phyloP scores from a whole-genome alignment of 2,329 filamentous ascomycete species.

The Fusarium sulawesiense region DNA sequence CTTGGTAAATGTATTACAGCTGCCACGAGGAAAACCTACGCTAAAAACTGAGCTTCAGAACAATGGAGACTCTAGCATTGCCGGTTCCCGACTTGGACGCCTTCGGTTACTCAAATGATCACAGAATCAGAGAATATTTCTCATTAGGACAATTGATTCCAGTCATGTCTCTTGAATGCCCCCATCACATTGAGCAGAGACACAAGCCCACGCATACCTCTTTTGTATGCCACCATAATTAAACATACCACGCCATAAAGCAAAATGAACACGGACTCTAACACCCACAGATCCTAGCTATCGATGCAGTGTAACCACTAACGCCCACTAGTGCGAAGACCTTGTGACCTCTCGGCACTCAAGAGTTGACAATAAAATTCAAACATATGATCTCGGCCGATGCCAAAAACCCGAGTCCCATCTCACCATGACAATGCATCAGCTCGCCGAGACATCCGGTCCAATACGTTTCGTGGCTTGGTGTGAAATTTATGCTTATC shows the following conservation, averaged over 20 bases:
- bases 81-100: slow-evolving; percentile 4
- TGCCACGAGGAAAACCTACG: background rate
- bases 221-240: background rate
- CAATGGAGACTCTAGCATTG: background rate
- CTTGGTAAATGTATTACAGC: background rate
- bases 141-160: background rate
- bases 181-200: background rate
- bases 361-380: slow-evolving; percentile 3
- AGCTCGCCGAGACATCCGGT: slow-evolving; percentile 15
- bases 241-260: background rate
- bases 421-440: background rate
- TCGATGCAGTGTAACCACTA: background rate
- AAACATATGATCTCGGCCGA: slow-evolving; percentile 10
- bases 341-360: slow-evolving; percentile 6
- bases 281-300: slow-evolving; percentile 1
- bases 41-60: slow-evolving; percentile 1
- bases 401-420: slow-evolving; percentile 14
- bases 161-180: background rate
- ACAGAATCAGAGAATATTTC: background rate
- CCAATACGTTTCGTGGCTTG: background rate
- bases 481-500: background rate
- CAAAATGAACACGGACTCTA: background rate
- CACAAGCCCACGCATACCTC: background rate
- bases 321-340: background rate
- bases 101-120: background rate